Base-by-base conservation (phyloP, 257 asterid genomes). In the Henckelia pumila region DNA sequence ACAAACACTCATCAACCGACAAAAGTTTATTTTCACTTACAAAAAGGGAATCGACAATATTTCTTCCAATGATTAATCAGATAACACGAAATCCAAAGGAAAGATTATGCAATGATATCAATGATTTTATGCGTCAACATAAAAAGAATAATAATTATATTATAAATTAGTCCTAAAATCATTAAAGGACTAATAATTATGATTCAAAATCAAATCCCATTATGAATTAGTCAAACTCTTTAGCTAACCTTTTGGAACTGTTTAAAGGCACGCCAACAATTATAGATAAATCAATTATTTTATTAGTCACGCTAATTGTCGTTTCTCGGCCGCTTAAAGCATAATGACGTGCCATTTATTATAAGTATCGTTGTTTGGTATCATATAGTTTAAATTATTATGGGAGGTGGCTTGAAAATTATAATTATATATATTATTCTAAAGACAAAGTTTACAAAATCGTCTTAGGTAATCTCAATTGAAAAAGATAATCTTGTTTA, bases 211-310 rank as follows among this genome's bases (percentile, higher is more conserved):
- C 23, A 71, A 76, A 14, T 28, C 29, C 47, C 68, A 16, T 68
- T 68, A 50, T 23, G 44, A 65, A 55, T 60, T 23, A 53, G 88
- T 81, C 90, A 82, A 79, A 76, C 81, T 64, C 74, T 56, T 73
- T 66, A 32, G 59, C 69, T 69, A 63, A 76, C 67, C 56, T 68
- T 78, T 77, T 40, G 47, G 21, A 17, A 75, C 81, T 72, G 60
- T 67, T 68, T 28, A 60, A 61, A 73, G 63, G 80, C 82, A 73
- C 76, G 78, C 63, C n/a, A 35, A 8, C 8, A 59, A 47, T 67
- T 40, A 35, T 67, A 47, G 71, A 2, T 29, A 65, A 7, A 64
- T 56, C 57, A 44, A 58, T 71, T 68, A 64, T 26, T 35, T 57
- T 64, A 69, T 59, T 65, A 72, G 56, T 56, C 25, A 8, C 37